Conservation (phyloP, 768 basidiomycete genomes). For the Roridomyces roridus region DNA sequence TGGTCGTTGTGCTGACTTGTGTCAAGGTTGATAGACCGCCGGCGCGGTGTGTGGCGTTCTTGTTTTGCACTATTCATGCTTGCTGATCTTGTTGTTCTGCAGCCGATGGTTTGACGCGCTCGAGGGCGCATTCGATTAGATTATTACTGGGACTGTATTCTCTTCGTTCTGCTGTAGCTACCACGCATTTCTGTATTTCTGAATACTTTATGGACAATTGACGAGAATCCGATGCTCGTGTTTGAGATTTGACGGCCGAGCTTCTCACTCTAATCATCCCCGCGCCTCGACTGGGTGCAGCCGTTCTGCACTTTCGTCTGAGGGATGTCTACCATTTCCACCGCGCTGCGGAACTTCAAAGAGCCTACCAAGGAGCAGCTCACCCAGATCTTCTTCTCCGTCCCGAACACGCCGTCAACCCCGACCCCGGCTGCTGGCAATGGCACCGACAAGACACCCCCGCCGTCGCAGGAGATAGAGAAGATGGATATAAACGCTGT, state of each 20-base stretch:
- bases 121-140: constrained; percentile 21
- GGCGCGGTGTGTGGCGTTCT: not conserved
- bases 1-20: too few relatives aligned
- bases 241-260: too few relatives aligned
- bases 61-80: not conserved
- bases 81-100: not conserved
- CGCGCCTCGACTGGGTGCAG: not conserved
- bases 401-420: constrained; percentile 47
- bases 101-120: constrained; percentile 24
- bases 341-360: constrained; percentile 89
- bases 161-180: constrained; percentile 16
- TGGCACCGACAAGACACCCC: constrained; percentile 32
- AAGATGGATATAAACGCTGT: constrained; percentile 92
- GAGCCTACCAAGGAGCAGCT: constrained; percentile 91
- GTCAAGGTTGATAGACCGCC: constrained; percentile 21
- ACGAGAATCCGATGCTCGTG: too few relatives aligned
- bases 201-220: too few relatives aligned
- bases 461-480: constrained; percentile 48
- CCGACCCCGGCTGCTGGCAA: not conserved
- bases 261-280: too few relatives aligned
- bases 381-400: constrained; percentile 85
- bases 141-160: not conserved
- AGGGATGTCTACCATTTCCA: constrained; percentile 81
- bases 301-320: not conserved
- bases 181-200: constrained; percentile 13